phyloP scores from a whole-genome alignment of 768 basidiomycete genomes.

The Sarcodon aspratus region DNA sequence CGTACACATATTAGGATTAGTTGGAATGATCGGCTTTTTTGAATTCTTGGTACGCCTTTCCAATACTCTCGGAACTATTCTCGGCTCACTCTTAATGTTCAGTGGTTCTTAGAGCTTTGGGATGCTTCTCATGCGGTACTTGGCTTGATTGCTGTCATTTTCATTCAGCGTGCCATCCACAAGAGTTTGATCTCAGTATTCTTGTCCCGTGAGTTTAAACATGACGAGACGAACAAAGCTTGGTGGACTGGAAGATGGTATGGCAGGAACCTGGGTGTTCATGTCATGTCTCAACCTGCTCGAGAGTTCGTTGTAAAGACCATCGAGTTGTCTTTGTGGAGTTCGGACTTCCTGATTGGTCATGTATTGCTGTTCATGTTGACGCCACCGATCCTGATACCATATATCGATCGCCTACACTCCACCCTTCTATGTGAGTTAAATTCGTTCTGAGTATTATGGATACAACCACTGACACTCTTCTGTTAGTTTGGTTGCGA shows the following conservation, averaged over 20 bases:
- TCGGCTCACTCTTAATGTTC: neutral
- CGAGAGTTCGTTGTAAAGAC: constrained; percentile 98
- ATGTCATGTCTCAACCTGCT: constrained; percentile 95
- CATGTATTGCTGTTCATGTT: constrained; percentile 86
- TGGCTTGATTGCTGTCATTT: constrained; percentile 84
- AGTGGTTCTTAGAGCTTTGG: constrained; percentile 97
- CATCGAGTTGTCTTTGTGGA: constrained; percentile 92
- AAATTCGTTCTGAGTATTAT: neutral
- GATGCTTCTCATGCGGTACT: constrained; percentile 86
- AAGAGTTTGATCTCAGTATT: constrained; percentile 92
- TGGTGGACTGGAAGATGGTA: constrained; percentile 99
- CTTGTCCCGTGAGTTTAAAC: constrained; percentile 96
- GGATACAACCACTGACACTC: constrained; percentile 9
- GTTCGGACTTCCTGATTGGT: constrained; percentile 83
- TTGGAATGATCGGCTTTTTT: constrained; percentile 91
- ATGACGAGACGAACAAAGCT: constrained; percentile 95
- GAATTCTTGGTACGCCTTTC: constrained; percentile 74
- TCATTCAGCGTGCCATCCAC: constrained; percentile 86
- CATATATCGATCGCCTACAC: constrained; percentile 87
- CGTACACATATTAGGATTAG: constrained; percentile 69
- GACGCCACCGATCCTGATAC: constrained; percentile 79
- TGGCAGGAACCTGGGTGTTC: constrained; percentile 80
- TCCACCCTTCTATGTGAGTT: constrained; percentile 84
- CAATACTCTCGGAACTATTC: neutral
- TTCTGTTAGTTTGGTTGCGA: constrained; percentile 74